phyloP scores from a whole-genome alignment of 345 rosid genomes.

The Dipteronia sinensis region DNA sequence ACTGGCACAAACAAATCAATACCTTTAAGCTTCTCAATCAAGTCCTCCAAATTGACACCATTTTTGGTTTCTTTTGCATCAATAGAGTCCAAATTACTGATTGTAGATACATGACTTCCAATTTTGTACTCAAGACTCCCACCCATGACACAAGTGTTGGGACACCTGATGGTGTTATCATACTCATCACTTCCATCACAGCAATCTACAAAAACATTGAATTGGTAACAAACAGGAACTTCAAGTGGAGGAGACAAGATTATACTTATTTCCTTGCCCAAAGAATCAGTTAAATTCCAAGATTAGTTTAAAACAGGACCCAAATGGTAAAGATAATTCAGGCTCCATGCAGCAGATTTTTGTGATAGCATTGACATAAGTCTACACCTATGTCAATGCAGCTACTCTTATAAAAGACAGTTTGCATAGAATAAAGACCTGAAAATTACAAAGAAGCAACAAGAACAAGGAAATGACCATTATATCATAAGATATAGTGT shows the following conservation, averaged over 20 bases:
- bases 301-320: background rate
- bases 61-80: conserved; percentile 32
- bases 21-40: conserved; percentile 50
- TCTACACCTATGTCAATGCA: background rate
- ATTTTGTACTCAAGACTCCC: conserved; percentile 63
- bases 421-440: background rate
- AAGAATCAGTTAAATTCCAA: background rate
- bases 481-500: background rate
- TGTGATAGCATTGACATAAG: background rate
- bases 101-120: conserved; percentile 32
- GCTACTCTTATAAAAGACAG: background rate
- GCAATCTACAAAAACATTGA: conserved; percentile 45
- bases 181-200: conserved; percentile 85
- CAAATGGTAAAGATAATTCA: background rate
- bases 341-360: background rate
- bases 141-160: conserved; percentile 67
- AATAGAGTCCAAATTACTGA: conserved; percentile 19
- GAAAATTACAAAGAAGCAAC: background rate
- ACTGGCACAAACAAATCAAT: background rate
- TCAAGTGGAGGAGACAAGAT: conserved; percentile 1
- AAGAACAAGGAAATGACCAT: background rate
- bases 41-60: conserved; percentile 30
- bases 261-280: background rate
- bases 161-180: conserved; percentile 45
- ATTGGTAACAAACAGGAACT: background rate